Evolutionary conservation across 345 rosid genomes (phyloP).

Genomic region (Acer yangbiense): DNA sequence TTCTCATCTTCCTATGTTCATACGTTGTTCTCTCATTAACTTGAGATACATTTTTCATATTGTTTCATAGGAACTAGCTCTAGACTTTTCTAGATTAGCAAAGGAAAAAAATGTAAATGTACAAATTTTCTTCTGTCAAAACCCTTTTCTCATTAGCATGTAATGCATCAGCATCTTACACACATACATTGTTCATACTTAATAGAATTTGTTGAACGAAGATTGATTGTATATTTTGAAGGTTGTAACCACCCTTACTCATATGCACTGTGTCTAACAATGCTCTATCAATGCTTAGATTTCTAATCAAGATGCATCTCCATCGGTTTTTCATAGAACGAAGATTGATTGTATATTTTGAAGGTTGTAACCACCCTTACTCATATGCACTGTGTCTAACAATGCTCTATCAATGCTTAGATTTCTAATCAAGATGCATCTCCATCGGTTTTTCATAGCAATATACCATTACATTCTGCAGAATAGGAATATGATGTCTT

Average conservation of each 20-base stretch:
- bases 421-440: background rate
- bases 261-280: background rate
- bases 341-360: too few relatives aligned
- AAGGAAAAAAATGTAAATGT: background rate
- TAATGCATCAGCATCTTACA: background rate
- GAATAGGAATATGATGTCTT: background rate
- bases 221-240: too few relatives aligned
- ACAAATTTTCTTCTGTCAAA: background rate
- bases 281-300: background rate
- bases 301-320: background rate
- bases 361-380: background rate
- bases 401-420: background rate
- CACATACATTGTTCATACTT: background rate
- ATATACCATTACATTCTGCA: background rate
- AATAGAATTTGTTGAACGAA: background rate
- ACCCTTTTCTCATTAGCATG: background rate
- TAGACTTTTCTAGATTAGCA: background rate
- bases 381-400: background rate
- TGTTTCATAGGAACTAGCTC: background rate
- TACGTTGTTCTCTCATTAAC: background rate
- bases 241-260: background rate
- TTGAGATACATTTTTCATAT: background rate
- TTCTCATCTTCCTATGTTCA: background rate
- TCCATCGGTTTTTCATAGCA: background rate
- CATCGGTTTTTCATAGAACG: background rate